A percentile compares a stretch with the other conserved stretches of the same genome.
Conservation (phyloP, 176 grass and related monocot species). For the Hordeum vulgare region DNA sequence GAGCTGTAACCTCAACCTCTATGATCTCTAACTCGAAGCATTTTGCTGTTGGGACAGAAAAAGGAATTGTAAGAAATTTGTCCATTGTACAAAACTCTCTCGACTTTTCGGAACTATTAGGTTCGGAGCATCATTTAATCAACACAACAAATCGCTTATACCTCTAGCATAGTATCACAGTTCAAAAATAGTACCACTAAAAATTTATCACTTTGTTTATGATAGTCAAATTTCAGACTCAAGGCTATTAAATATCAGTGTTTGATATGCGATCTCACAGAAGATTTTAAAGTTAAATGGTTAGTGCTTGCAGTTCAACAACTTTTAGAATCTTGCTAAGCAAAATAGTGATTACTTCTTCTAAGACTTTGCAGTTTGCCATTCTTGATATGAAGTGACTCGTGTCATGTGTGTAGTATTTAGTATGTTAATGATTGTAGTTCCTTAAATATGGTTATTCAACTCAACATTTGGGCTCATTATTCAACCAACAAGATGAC, state of each 20-base stretch:
- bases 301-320: not conserved
- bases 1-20: constrained; percentile 49
- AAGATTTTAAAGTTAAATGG: not conserved
- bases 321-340: not conserved
- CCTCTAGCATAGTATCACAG: not conserved
- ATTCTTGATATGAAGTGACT: not conserved
- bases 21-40: constrained; percentile 52
- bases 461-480: not conserved
- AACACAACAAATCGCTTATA: not conserved
- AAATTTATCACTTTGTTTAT: not conserved
- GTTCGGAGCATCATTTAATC: not conserved
- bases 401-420: not conserved
- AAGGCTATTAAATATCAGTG: not conserved
- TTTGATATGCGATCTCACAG: not conserved
- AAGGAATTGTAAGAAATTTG: constrained; percentile 77
- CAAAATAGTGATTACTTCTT: not conserved
- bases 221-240: not conserved
- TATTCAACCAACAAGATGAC: not conserved
- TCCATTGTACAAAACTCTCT: not conserved
- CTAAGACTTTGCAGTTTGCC: not conserved
- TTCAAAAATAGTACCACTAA: not conserved
- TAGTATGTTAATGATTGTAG: not conserved
- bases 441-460: constrained; percentile 10
- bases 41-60: constrained; percentile 82
- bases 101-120: not conserved